Evolutionary conservation across 257 asterid species (phyloP).

Genomic region (Nicotiana noctiflora): DNA sequence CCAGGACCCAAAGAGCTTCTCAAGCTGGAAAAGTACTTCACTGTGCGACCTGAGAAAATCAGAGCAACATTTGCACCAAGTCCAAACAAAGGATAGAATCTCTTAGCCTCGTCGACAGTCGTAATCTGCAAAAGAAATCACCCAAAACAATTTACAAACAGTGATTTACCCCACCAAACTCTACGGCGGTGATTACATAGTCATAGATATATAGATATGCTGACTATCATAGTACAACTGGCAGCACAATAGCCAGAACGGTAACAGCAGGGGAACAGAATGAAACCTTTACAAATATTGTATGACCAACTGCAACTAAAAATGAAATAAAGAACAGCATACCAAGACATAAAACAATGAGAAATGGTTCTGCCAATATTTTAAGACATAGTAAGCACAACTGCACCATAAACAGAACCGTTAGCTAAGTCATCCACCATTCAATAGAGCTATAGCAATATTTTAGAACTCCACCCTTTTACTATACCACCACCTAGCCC

Average conservation of each 20-base stretch:
- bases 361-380: background rate
- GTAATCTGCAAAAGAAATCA: conserved; percentile 57
- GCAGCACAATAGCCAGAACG: background rate
- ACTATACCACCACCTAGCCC: background rate
- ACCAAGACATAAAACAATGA: background rate
- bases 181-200: background rate
- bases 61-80: conserved; percentile 98
- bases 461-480: background rate
- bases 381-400: background rate
- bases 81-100: conserved; percentile 90
- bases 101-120: conserved; percentile 90
- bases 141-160: background rate
- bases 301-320: background rate
- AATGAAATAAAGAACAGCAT: background rate
- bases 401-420: background rate
- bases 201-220: background rate
- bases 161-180: background rate
- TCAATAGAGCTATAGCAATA: background rate
- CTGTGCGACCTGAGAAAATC: conserved; percentile 93
- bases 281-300: background rate
- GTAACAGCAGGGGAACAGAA: background rate
- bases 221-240: background rate
- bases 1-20: conserved; percentile 83
- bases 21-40: conserved; percentile 88
- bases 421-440: background rate